Evolutionary conservation across 768 basidiomycete species (phyloP).

Genomic region (Boletus speciosus): DNA sequence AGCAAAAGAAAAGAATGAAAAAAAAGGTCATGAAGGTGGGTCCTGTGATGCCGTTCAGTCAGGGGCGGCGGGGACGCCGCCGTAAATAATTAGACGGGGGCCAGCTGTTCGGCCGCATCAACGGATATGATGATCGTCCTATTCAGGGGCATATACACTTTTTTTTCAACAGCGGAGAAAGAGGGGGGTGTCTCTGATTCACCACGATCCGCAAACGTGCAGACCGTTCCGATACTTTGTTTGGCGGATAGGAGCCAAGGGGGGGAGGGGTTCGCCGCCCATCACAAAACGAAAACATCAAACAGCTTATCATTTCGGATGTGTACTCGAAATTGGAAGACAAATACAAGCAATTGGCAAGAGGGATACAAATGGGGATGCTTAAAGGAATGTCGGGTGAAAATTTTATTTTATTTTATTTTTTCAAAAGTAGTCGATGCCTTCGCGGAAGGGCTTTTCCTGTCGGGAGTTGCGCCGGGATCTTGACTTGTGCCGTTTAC

Average conservation of each 20-base stretch:
- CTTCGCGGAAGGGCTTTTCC: constrained; percentile 5
- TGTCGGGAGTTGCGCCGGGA: not conserved
- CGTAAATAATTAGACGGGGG: no score
- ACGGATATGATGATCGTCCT: no score
- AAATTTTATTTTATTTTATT: constrained; percentile 1
- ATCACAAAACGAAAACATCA: not conserved
- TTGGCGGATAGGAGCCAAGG: no score
- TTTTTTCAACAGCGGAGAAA: not conserved
- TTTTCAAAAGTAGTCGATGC: constrained; percentile 32
- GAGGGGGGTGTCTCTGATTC: not conserved
- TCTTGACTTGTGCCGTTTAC: constrained; percentile 6
- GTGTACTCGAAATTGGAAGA: no score
- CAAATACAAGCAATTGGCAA: not conserved
- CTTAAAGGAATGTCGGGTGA: constrained; percentile 14
- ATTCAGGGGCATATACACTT: no score
- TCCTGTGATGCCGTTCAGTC: no score
- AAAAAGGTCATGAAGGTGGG: no score
- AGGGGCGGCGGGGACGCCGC: no score
- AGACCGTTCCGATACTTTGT: not conserved
- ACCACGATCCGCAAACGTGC: not conserved
- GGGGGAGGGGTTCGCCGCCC: not conserved
- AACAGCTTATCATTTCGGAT: not conserved
- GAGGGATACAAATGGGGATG: constrained; percentile 8
- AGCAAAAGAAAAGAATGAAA: no score
- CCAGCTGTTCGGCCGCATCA: no score